Conservation (phyloP, 345 rosid species). For the Corchorus olitorius region DNA sequence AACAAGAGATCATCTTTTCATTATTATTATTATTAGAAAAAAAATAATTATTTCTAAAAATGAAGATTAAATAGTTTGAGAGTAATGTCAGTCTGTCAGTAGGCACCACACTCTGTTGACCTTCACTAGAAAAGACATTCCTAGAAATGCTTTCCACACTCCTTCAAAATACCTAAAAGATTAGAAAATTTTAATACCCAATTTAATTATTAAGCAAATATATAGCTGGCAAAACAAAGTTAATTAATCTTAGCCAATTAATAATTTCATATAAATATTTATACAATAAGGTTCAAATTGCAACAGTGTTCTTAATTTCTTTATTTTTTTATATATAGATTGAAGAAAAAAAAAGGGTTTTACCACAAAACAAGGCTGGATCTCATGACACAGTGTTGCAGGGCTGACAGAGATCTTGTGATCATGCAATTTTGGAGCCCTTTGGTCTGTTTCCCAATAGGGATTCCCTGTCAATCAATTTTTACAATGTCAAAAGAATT, state of each 20-base stretch:
- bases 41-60: not conserved
- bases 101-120: conserved; percentile 39
- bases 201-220: conserved; percentile 7
- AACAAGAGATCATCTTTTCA: not conserved
- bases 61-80: not conserved
- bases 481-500: not conserved
- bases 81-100: conserved; percentile 31
- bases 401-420: conserved; percentile 51
- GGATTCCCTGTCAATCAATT: conserved; percentile 38
- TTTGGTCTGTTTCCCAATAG: conserved; percentile 36
- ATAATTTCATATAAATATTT: not conserved
- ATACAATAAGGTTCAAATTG: conserved; percentile 13
- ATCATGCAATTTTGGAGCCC: conserved; percentile 34
- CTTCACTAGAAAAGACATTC: conserved; percentile 49
- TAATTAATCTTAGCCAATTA: not conserved
- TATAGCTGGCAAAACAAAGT: conserved; percentile 18
- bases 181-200: not conserved
- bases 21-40: not conserved
- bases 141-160: conserved; percentile 18
- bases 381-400: conserved; percentile 11
- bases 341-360: not conserved
- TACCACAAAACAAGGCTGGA: conserved; percentile 20
- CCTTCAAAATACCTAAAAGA: conserved; percentile 6
- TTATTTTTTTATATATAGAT: not conserved
- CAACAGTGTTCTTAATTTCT: not conserved